Base-by-base conservation (phyloP, 2,329 filamentous ascomycete genomes). In the Macrophomina tecta region DNA sequence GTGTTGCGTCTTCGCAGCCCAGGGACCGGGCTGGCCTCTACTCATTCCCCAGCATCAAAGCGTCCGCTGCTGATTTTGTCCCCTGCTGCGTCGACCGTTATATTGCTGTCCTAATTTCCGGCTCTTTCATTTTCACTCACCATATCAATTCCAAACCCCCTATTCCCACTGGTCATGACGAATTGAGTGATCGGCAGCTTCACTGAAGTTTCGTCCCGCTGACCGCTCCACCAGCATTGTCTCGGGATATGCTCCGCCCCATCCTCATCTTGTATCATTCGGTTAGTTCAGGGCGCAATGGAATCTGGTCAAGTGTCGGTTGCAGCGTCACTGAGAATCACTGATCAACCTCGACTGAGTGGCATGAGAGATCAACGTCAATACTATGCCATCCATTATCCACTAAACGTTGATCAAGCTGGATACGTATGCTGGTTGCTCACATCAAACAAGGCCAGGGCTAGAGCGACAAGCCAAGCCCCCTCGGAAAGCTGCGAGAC, bases 361-460 rank as follows among this genome's bases (percentile, higher is more conserved):
- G n/a, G 55, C 38, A 58, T 45, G 55, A 46, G 6, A 23, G 55
- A 58, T 58, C 55, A 58, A 14, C 55, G 40, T 28, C 55, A 58
- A 58, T 58, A 58, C 30, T 58, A 45, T 58, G 30, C 18, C 48
- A 55, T 55, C 16, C n/a, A 1, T 38, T 14, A 16, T 11, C 45
- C 2, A n/a, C 11, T 18, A 9, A 8, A 8, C 38, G 7, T 11
- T 30, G 36, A 32, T 45, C 23, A 6, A 23, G 36, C 14, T n/a
- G 18, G 55, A 2, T 30, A 34, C 12, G 55, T n/a, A 58, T 45
- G 38, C 45, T 18, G 12, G n/a, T 40, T 11, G 6, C 23, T 45
- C 23, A 30, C 6, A 23, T n/a, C 48, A 23, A 23, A 23, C 11
- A 23, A 28, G 5, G 18, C 11, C 42, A 45, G 42, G 42, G 12